These are phyloP conservation scores for Apostasia ramifera DNA, from an alignment of 106 monocot species.

Conservation along the genomic window DNA sequence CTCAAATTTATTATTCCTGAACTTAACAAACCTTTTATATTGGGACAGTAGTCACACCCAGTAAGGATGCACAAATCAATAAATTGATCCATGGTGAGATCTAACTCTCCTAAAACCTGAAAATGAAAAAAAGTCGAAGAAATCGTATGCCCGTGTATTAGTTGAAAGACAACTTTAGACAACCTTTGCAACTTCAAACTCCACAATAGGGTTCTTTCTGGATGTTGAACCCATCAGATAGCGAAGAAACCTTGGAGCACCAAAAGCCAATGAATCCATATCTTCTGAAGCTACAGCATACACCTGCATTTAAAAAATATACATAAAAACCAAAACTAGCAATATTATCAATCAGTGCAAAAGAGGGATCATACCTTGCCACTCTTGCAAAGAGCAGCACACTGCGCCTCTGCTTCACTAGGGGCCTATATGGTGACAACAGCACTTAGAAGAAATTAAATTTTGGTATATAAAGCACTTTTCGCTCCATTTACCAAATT, in stretches of 20 bases:
- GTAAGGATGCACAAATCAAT: slow-evolving; percentile 88
- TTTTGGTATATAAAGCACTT: background rate
- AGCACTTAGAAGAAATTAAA: background rate
- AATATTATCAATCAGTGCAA: background rate
- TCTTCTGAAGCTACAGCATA: slow-evolving; percentile 97
- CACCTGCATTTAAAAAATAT: slow-evolving; percentile 29
- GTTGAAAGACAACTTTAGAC: background rate
- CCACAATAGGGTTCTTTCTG: slow-evolving; percentile 78
- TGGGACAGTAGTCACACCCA: slow-evolving; percentile 92
- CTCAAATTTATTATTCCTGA: background rate
- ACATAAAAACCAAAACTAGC: background rate
- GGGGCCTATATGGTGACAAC: slow-evolving; percentile 50
- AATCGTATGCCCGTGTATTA: too few relatives aligned
- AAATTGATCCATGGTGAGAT: slow-evolving; percentile 93
- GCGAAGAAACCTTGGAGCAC: slow-evolving; percentile 82
- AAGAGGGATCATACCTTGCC: slow-evolving; percentile 40
- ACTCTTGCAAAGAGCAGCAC: slow-evolving; percentile 85
- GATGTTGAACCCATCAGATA: slow-evolving; percentile 90
- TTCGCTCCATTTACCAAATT: too few relatives aligned
- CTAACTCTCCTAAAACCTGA: slow-evolving; percentile 80
- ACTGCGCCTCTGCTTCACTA: slow-evolving; percentile 92
- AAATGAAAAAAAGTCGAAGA: slow-evolving; percentile 5
- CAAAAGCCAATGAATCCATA: slow-evolving; percentile 96
- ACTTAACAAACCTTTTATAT: slow-evolving; percentile 58
- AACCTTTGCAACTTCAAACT: slow-evolving; percentile 87